phyloP scores from a whole-genome alignment of 148 eudicot species.

The Rhododendron kiyosumense region DNA sequence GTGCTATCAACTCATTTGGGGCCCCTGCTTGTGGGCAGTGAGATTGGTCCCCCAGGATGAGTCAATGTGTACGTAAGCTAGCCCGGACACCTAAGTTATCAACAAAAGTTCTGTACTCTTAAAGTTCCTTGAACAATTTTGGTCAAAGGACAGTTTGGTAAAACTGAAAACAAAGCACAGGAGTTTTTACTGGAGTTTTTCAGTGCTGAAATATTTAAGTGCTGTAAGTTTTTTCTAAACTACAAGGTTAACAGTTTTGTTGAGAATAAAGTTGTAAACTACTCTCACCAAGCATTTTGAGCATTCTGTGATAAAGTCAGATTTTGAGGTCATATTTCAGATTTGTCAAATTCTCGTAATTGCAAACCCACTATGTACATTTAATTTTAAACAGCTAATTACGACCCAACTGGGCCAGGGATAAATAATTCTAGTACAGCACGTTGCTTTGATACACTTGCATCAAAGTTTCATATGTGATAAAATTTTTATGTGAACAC shows the following conservation, averaged over 20 bases:
- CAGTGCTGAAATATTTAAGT: neutral
- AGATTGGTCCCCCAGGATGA: neutral
- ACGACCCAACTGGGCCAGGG: neutral
- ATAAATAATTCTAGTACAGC: neutral
- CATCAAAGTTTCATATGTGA: neutral
- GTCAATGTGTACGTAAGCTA: neutral
- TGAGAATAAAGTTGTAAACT: neutral
- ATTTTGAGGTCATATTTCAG: neutral
- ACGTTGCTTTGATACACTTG: neutral
- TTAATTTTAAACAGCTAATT: neutral
- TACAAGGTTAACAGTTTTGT: neutral
- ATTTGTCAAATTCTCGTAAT: neutral
- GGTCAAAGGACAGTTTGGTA: neutral
- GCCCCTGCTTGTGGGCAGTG: neutral
- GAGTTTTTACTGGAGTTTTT: neutral
- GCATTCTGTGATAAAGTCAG: neutral
- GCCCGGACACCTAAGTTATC: neutral
- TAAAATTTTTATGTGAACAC: neutral
- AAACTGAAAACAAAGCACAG: neutral
- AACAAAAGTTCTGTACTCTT: neutral
- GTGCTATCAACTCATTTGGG: neutral
- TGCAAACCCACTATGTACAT: neutral
- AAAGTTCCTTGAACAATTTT: neutral
- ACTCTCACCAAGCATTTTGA: neutral
- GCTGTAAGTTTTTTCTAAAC: too few relatives aligned